Conservation (phyloP, 768 basidiomycete species). For the Phaeolepiota aurea region DNA sequence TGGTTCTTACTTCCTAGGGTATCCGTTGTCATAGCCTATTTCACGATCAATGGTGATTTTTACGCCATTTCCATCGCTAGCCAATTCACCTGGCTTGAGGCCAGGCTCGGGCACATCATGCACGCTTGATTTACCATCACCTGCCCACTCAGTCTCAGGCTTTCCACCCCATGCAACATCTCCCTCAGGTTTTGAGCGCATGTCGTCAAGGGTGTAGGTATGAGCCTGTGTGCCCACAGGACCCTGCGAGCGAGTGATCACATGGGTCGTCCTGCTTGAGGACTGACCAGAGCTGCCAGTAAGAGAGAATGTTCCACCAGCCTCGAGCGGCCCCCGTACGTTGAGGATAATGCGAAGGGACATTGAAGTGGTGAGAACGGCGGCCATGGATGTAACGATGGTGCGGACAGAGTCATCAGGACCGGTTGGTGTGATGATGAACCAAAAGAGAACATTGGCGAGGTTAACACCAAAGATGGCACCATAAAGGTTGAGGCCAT, state of each 20-base stretch:
- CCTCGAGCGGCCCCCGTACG: conserved; percentile 65
- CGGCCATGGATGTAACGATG: conserved; percentile 77
- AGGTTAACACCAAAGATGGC: conserved; percentile 76
- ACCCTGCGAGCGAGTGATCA: conserved; percentile 36
- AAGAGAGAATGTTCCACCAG: conserved; percentile 65
- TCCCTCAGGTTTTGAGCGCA: conserved; percentile 37
- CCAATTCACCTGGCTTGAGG: conserved; percentile 7
- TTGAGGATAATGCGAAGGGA: conserved; percentile 79
- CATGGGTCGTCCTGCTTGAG: conserved; percentile 46
- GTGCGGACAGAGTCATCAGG: conserved; percentile 64
- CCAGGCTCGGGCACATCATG: conserved; percentile 9
- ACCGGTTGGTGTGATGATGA: conserved; percentile 65
- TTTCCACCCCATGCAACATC: conserved; percentile 34
- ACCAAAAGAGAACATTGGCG: conserved; percentile 82
- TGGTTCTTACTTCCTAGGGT: no score
- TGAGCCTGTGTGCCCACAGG: conserved; percentile 27
- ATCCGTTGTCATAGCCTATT: conserved; percentile 23
- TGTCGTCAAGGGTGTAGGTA: conserved; percentile 48
- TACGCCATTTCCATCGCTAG: conserved; percentile 16
- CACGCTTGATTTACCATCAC: conserved; percentile 33
- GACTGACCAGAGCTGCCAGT: conserved; percentile 35
- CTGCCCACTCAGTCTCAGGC: no score
- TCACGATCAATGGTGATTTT: conserved; percentile 37
- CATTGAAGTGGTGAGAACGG: conserved; percentile 84
- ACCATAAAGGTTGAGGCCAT: conserved; percentile 10